Percentiles rank a stretch among this genome's conserved stretches.
These are phyloP conservation scores for Colletotrichum abscissum DNA, from an alignment of 2,329 filamentous ascomycete genomes.

Conservation along the genomic window DNA sequence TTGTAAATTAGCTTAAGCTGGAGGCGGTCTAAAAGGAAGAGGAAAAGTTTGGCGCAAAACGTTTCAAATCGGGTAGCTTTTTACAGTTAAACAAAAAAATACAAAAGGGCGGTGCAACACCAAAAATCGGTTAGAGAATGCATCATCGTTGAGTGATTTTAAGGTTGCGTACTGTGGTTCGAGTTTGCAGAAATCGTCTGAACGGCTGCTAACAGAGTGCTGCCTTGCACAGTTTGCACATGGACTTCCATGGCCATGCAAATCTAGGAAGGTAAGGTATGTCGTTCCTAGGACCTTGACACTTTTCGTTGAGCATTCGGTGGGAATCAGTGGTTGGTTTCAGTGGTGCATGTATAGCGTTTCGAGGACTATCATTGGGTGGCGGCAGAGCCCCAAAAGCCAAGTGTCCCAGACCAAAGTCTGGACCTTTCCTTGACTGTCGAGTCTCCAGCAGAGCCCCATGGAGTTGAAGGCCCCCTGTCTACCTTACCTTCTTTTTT, in stretches of 20 bases:
- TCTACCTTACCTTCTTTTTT: not conserved
- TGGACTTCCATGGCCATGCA: not conserved
- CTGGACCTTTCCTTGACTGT: slow-evolving; percentile 7
- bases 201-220: slow-evolving; percentile 6
- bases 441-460: slow-evolving; percentile 28
- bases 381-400: slow-evolving; percentile 19
- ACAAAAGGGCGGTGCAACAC: slow-evolving; percentile 7
- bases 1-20: slow-evolving; percentile 50
- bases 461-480: slow-evolving; percentile 20
- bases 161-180: slow-evolving; percentile 6
- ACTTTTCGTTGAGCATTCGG: not conserved
- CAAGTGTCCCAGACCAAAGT: slow-evolving; percentile 28
- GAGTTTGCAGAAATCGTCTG: slow-evolving; percentile 18
- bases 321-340: slow-evolving; percentile 11
- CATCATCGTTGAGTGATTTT: slow-evolving; percentile 3
- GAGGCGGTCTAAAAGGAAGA: slow-evolving; percentile 43
- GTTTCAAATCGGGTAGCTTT: slow-evolving; percentile 46
- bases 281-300: not conserved
- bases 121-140: slow-evolving; percentile 28
- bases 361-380: slow-evolving; percentile 19
- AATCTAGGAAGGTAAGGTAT: not conserved
- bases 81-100: slow-evolving; percentile 27
- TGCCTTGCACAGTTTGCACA: slow-evolving; percentile 5
- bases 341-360: slow-evolving; percentile 19
- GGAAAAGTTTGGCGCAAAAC: slow-evolving; percentile 48